Conservation (phyloP, 1,139 yeast species). For the Blastobotrys indianensis region DNA sequence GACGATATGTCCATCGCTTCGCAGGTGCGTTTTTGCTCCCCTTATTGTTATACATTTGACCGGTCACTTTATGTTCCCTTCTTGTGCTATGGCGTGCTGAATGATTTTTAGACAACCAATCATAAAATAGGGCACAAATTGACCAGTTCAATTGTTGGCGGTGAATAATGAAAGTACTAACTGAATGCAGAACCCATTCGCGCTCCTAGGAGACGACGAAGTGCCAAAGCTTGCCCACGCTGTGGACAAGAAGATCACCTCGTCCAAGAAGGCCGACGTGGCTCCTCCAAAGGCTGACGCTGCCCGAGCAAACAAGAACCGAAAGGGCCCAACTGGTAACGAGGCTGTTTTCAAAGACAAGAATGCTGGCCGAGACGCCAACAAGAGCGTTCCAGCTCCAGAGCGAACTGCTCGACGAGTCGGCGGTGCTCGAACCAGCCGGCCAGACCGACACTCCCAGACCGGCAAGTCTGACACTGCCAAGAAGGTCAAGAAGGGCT, state of each 20-base stretch:
- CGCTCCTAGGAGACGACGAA: constrained; percentile 66
- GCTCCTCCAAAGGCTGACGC: constrained; percentile 72
- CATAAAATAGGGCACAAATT: too few species aligned
- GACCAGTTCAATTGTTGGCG: too few species aligned
- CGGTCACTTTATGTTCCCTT: too few species aligned
- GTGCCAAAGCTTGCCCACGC: constrained; percentile 46
- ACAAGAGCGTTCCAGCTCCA: constrained; percentile 45
- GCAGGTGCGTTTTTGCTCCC: too few species aligned
- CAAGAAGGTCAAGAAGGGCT: constrained; percentile 81
- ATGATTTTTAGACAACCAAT: too few species aligned
- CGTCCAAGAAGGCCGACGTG: constrained; percentile 83
- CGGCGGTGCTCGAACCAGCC: constrained; percentile 31
- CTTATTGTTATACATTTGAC: too few species aligned
- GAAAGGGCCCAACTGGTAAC: constrained; percentile 66
- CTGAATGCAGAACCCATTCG: constrained; percentile 26
- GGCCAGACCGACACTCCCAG: constrained; percentile 74
- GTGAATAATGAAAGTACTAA: too few species aligned
- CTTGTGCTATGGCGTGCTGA: too few species aligned
- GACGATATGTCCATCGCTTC: too few species aligned
- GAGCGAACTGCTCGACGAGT: constrained; percentile 41
- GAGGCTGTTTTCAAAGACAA: constrained; percentile 83
- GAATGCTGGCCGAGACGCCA: constrained; percentile 55
- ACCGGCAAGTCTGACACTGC: constrained; percentile 75
- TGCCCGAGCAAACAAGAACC: constrained; percentile 32
- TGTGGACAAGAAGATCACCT: constrained; percentile 73